Evolutionary conservation across 768 basidiomycete species (phyloP), one percentile per base, ranked within the genome.

Genomic region (Collybia mongolica): DNA sequence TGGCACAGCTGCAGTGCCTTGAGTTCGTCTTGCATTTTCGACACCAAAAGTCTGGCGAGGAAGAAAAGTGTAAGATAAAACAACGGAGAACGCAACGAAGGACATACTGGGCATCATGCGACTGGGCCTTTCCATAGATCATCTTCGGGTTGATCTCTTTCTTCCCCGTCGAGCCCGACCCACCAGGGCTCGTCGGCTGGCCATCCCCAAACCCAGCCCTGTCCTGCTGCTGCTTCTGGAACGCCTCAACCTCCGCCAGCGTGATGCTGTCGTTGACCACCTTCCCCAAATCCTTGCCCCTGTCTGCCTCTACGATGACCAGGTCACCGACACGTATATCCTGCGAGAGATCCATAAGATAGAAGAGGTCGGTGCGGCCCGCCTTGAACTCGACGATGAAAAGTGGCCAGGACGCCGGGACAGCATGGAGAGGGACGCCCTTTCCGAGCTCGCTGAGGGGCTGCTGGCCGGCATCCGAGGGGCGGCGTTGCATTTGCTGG

Each of bases 361-460:
- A 98, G 71, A 94, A 98, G 22, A 99, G 72, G 66, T 98, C 96
- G 54, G 93, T 93, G 36, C 96, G 83, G 0, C 93, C 93, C 0
- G 95, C 95, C 70, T 98, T 99, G 79, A 99, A 99, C 67, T 97
- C 90, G 59, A 98, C 89, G 59, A 98, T 95, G 76, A 82, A 98
- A 6, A 99, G 79, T n/a, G 90, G 93, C 75, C 88, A 91, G 29
- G 84, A 83, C 11, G 87, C 65, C 0, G 94, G 87, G 37, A 99
- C 86, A 42, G 88, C 68, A 63, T 87, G 84, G 15, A 98, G 77
- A 0, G 94, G 93, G 0, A 98, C 82, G 29, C 96, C 96, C 61
- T 87, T 88, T 44, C 96, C 95, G 19, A 96, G 83, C 9, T 93
- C 76, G n/a, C 64, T 60, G 44, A 76, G 68, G 28, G 61, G 56